A percentile compares a stretch with the other conserved stretches of the same genome.
These are phyloP conservation scores for Gossypium lobatum DNA, from an alignment of 441 rosid species.

Conservation along the genomic window DNA sequence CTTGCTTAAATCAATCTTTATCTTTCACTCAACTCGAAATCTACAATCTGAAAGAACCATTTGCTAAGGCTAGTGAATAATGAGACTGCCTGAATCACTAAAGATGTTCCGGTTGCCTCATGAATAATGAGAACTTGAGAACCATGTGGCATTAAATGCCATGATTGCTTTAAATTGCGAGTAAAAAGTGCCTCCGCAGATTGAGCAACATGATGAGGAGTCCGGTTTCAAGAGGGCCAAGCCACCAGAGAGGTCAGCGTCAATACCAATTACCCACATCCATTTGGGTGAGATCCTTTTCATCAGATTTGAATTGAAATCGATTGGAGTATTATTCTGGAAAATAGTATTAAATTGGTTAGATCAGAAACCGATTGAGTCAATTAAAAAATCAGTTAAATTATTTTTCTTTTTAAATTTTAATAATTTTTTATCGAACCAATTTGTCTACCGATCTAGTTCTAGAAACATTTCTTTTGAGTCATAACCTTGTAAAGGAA, in stretches of 20 bases:
- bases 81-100: not conserved
- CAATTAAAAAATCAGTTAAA: too few relatives aligned
- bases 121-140: too few relatives aligned
- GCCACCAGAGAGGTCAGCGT: slow-evolving; percentile 83
- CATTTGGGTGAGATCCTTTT: not conserved
- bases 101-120: not conserved
- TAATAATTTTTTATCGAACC: too few relatives aligned
- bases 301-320: too few relatives aligned
- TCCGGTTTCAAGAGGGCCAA: slow-evolving; percentile 51
- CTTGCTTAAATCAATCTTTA: not conserved
- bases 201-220: slow-evolving; percentile 25
- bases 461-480: too few relatives aligned
- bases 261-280: slow-evolving; percentile 56
- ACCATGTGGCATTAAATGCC: too few relatives aligned
- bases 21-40: not conserved
- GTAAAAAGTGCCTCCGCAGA: slow-evolving; percentile 48
- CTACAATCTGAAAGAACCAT: not conserved
- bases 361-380: too few relatives aligned
- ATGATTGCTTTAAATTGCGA: not conserved
- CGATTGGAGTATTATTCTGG: too few relatives aligned
- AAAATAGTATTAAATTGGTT: too few relatives aligned
- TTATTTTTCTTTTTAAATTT: too few relatives aligned
- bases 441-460: too few relatives aligned
- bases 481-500: too few relatives aligned
- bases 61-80: not conserved